Conservation (phyloP, 345 rosid genomes). For the Excoecaria cochinchinensis region DNA sequence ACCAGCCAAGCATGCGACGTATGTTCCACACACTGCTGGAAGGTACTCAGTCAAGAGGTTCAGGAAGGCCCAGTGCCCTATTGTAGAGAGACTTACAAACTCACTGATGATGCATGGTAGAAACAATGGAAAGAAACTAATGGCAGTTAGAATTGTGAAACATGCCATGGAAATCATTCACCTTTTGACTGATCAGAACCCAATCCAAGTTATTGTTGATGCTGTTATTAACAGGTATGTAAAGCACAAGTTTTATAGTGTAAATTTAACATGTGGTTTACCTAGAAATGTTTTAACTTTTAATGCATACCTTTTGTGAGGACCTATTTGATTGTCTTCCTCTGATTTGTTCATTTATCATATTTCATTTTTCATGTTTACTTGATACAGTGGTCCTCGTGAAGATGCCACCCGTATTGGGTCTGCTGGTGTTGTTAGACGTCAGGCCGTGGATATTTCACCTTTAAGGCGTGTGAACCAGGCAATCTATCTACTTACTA, state of each 20-base stretch:
- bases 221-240: slow-evolving; percentile 84
- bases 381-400: slow-evolving; percentile 70
- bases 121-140: slow-evolving; percentile 84
- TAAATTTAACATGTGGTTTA: not conserved
- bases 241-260: not conserved
- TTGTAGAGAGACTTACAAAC: slow-evolving; percentile 90
- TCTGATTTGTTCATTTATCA: not conserved
- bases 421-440: slow-evolving; percentile 97
- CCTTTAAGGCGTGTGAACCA: slow-evolving; percentile 90
- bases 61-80: slow-evolving; percentile 96
- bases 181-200: slow-evolving; percentile 76
- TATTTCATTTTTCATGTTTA: not conserved
- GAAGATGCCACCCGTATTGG: slow-evolving; percentile 98
- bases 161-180: slow-evolving; percentile 96
- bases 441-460: slow-evolving; percentile 97
- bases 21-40: slow-evolving; percentile 93
- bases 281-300: not conserved
- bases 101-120: slow-evolving; percentile 96
- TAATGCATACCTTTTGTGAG: not conserved
- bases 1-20: slow-evolving; percentile 77
- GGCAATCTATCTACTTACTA: slow-evolving; percentile 78
- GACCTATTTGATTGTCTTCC: not conserved
- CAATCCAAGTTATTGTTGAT: slow-evolving; percentile 85
- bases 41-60: slow-evolving; percentile 90
- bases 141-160: slow-evolving; percentile 83